phyloP scores from a whole-genome alignment of 2,329 filamentous ascomycete genomes.

The Stylonectria norvegica region DNA sequence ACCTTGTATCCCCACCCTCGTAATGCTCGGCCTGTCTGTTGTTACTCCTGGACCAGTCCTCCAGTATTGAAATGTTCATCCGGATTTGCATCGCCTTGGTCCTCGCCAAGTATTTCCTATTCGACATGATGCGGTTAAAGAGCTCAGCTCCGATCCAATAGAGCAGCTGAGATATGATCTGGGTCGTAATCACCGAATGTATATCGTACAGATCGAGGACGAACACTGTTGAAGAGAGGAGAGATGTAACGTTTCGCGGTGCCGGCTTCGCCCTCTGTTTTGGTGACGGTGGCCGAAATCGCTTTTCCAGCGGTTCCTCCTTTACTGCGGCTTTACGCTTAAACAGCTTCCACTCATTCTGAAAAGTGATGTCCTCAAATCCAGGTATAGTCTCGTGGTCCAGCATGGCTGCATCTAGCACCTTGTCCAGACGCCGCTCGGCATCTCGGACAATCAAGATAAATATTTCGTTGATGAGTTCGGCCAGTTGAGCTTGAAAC shows the following conservation, averaged over 20 bases:
- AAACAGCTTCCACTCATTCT: conserved; percentile 98
- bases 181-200: conserved; percentile 90
- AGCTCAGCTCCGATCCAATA: conserved; percentile 97
- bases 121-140: conserved; percentile 97
- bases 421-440: conserved; percentile 92
- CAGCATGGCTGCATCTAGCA: conserved; percentile 87
- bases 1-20: conserved; percentile 82
- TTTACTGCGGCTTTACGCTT: conserved; percentile 87
- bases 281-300: conserved; percentile 87
- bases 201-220: conserved; percentile 98
- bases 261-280: conserved; percentile 89
- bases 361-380: conserved; percentile 93
- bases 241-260: conserved; percentile 90
- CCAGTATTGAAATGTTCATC: conserved; percentile 93
- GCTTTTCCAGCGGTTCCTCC: conserved; percentile 84
- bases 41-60: conserved; percentile 93
- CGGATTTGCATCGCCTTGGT: conserved; percentile 99
- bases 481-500: conserved; percentile 89
- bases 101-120: conserved; percentile 86
- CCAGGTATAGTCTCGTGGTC: conserved; percentile 98
- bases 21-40: conserved; percentile 94
- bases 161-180: conserved; percentile 86
- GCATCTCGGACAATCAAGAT: conserved; percentile 96
- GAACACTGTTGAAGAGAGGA: conserved; percentile 93
- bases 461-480: conserved; percentile 97